Base-by-base conservation (phyloP, 305 asterid genomes). In the Rubia occidens region DNA sequence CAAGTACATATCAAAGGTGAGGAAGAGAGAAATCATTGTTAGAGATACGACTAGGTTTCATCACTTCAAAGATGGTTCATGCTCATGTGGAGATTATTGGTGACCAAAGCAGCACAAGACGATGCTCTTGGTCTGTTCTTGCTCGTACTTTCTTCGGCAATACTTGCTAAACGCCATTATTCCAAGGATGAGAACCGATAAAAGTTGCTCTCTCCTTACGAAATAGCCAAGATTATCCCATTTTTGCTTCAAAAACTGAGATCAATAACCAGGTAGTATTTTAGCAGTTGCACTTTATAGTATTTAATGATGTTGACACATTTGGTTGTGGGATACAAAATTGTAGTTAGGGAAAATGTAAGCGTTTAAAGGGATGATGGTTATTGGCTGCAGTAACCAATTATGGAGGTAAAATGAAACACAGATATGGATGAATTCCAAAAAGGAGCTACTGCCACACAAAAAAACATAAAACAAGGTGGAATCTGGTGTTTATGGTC, bases 41-140 rank as follows among this genome's bases (percentile, higher is more conserved):
- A 77, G 97, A 26, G 97, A 93, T 77, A 72, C 84, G 0, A 87
- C 89, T 75, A 83, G 97, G 80, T 90, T 90, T 80, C 97, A 88
- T 81, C 97, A 87, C 86, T 88, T 90, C 82, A 83, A 77, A 40
- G 53, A 82, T 61, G 97, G 96, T 3, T 45, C 68, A 43, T 93
- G 97, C 78, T 93, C 97, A 56, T 90, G 98, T 79, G 85, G 88
- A 39, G 97, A 93, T 72, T 90, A 85, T 72, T 90, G 97, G 98
- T 90, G 79, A 88, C 35, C 24, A 44, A 32, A 61, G 59, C 69
- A 14, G 55, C n/a, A 1, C 3, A 2, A 45, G 17, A 2, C 17
- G 26, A 6, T 21, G 14, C 17, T 20, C 15, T 40, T 47, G 11
- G 20, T 32, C 5, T 20, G 9, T 29, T 56, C 9, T 56, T 64